Base-by-base conservation (phyloP, 2,329 filamentous ascomycete genomes). In the Alternaria rosae region DNA sequence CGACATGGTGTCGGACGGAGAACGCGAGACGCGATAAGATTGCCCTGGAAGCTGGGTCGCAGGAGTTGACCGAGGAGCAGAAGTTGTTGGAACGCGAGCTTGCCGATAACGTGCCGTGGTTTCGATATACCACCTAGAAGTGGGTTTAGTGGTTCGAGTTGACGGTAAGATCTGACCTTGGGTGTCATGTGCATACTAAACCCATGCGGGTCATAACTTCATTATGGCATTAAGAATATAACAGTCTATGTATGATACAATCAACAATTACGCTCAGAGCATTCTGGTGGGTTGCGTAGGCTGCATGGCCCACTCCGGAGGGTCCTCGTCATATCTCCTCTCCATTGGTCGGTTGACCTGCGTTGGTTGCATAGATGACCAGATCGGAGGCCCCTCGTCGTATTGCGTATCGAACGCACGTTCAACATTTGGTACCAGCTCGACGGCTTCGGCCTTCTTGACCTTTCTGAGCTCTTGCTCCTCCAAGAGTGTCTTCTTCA, bases 1-100 rank as follows among this genome's bases (percentile, higher is more conserved):
- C 85, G 20, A 73, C 82, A 26, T 89, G 88, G 77, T 83, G 87
- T 25, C 81, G 84, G 42, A 76, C 80, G 43, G 87, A 89, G 80
- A 89, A 89, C 64, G 76, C 79, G 5, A 81, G 86, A 51, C 81
- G 88, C 13, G 85, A 88, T 21, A 74, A 76, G 44, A 70, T 81
- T 56, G 63, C 68, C 4, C 78, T 83, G 71, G 50, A 53, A 17
- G 76, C 79, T 11, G 82, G 66, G 10, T 51, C 58, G 3, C 77
- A 80, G 53, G 80, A 84, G 60, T 85, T 87, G 76, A 86, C 84
- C 3, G 76, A 82, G 43, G 85, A 85, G 65, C 85, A 88, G 80
- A 85, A 82, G 78, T 52, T 77, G 21, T 50, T 79, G 12, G 86
- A 89, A 79, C 77, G 82, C 30, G 82, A 88, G 63, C 80, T 82